phyloP scores from a whole-genome alignment of 1,139 yeast species.

The Candida tropicalis region DNA sequence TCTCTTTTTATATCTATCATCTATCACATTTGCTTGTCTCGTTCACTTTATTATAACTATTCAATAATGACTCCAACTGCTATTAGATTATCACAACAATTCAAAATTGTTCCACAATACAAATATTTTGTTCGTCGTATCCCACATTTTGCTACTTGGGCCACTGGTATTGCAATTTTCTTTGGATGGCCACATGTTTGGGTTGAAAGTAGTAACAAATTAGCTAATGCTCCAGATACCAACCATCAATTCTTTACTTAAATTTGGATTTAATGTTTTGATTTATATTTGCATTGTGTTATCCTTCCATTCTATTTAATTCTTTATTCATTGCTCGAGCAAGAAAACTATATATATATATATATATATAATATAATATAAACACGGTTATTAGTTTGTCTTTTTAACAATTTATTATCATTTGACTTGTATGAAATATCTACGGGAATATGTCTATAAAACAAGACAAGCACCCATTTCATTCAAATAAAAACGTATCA shows the following conservation, averaged over 20 bases:
- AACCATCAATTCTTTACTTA: conserved; percentile 16
- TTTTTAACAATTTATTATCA: no score
- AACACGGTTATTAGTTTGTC: not conserved
- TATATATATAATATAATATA: not conserved
- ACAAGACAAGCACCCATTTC: no score
- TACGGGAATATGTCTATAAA: no score
- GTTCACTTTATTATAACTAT: not conserved
- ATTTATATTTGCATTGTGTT: no score
- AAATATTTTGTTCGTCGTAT: conserved; percentile 33
- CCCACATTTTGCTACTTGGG: conserved; percentile 38
- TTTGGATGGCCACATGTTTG: conserved; percentile 43
- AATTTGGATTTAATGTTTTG: not conserved
- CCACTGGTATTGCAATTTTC: conserved; percentile 30
- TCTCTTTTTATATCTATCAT: not conserved
- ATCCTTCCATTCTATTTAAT: not conserved
- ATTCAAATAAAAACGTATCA: no score
- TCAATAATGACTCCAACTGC: conserved; percentile 15
- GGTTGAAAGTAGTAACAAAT: conserved; percentile 26
- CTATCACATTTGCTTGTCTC: not conserved
- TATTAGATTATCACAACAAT: conserved; percentile 11
- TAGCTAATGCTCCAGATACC: conserved; percentile 29
- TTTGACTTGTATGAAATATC: no score
- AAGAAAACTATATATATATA: not conserved
- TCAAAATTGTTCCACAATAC: conserved; percentile 22
- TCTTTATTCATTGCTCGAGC: not conserved